Percentiles rank a stretch among this genome's conserved stretches.
These are phyloP conservation scores for Linum trigynum DNA, from an alignment of 345 rosid species.

Conservation along the genomic window DNA sequence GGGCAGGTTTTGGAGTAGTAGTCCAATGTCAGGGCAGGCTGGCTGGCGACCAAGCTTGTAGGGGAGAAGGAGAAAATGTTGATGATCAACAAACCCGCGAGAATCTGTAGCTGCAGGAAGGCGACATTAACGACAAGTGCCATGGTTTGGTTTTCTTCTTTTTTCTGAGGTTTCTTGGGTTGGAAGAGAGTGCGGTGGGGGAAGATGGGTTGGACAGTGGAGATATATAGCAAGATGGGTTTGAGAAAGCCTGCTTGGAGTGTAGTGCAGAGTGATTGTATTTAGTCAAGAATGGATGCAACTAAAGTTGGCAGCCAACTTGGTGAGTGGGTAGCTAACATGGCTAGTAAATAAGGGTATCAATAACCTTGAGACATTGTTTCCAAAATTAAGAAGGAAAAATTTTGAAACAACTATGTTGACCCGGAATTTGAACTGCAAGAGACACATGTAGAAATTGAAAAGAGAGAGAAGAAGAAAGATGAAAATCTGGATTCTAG, in stretches of 20 bases:
- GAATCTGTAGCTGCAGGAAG: constrained; percentile 9
- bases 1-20: constrained; percentile 72
- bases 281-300: constrained; percentile 56
- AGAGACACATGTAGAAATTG: no score
- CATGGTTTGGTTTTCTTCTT: constrained; percentile 8
- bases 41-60: constrained; percentile 19
- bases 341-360: no score
- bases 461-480: no score
- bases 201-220: constrained; percentile 22
- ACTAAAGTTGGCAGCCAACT: constrained; percentile 32
- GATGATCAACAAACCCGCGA: constrained; percentile 10
- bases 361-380: no score
- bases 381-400: no score
- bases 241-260: constrained; percentile 10
- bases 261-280: constrained; percentile 11
- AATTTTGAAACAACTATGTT: no score
- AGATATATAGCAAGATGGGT: constrained; percentile 25
- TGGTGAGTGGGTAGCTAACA: constrained; percentile 36
- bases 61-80: constrained; percentile 17
- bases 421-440: no score
- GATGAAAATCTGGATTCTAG: no score
- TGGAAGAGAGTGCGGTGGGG: constrained; percentile 13
- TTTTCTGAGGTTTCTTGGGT: background rate
- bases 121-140: constrained; percentile 1
- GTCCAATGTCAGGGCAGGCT: constrained; percentile 50